Conservation (phyloP, 78 protist genomes). For the Emiliania huxleyi region DNA sequence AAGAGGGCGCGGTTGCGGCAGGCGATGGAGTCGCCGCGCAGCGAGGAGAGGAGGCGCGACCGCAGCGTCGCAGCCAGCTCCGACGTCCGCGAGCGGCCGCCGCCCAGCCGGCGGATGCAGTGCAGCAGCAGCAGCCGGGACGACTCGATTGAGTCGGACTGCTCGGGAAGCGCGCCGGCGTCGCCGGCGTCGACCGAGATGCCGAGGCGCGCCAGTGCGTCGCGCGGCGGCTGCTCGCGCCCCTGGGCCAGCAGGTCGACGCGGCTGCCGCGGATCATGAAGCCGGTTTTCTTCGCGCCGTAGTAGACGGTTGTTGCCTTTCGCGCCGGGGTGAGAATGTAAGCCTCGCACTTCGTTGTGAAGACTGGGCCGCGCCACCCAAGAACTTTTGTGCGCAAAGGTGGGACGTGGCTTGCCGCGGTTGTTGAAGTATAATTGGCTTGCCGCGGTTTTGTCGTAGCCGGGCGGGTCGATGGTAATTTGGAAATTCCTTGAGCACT, state of each 20-base stretch:
- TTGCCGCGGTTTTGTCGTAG: too few species aligned
- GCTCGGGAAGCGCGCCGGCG: not conserved
- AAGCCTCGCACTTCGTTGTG: too few species aligned
- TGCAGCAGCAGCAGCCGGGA: not conserved
- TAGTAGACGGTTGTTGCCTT: too few species aligned
- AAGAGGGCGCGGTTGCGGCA: not conserved
- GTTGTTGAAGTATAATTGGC: too few species aligned
- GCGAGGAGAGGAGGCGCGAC: not conserved
- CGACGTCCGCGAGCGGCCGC: not conserved
- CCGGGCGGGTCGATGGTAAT: too few species aligned
- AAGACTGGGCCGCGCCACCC: too few species aligned
- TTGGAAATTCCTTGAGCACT: too few species aligned
- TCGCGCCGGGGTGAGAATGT: too few species aligned
- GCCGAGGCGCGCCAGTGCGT: not conserved
- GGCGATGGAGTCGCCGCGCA: not conserved
- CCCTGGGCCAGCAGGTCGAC: not conserved
- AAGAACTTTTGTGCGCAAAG: too few species aligned
- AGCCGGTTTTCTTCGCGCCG: too few species aligned
- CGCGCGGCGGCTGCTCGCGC: not conserved
- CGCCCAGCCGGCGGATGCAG: not conserved
- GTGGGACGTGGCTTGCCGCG: too few species aligned
- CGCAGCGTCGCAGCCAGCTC: not conserved
- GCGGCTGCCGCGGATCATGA: not conserved
- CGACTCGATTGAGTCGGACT: not conserved
- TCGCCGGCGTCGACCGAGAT: not conserved